phyloP scores from a whole-genome alignment of 768 basidiomycete genomes.

The Megacollybia marginata region DNA sequence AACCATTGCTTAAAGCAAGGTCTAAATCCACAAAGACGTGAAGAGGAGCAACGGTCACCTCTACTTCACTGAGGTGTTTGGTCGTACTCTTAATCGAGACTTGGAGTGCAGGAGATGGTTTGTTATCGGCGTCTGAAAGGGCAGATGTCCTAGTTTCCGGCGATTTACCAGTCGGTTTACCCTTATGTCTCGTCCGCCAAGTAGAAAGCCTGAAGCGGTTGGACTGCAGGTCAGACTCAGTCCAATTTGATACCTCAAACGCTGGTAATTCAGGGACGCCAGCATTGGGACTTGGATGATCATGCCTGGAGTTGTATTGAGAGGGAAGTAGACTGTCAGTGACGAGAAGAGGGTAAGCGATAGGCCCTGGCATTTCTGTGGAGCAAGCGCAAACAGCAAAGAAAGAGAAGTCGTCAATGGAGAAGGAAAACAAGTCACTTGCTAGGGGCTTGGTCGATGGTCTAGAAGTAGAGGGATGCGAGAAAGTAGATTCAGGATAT shows the following conservation, averaged over 20 bases:
- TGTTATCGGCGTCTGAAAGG: neutral
- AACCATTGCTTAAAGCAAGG: conserved; percentile 28
- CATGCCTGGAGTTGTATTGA: conserved; percentile 44
- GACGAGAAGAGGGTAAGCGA: conserved; percentile 62
- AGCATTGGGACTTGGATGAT: conserved; percentile 28
- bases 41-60: conserved; percentile 49
- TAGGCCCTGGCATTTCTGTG: conserved; percentile 13
- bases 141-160: too few species aligned
- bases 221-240: conserved; percentile 27
- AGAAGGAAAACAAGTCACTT: conserved; percentile 16
- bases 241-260: conserved; percentile 60
- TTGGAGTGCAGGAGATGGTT: conserved; percentile 5
- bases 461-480: conserved; percentile 4
- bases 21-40: conserved; percentile 74
- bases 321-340: conserved; percentile 59
- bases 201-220: conserved; percentile 48
- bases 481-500: conserved; percentile 15
- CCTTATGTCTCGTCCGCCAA: conserved; percentile 49
- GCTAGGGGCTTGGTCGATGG: neutral
- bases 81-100: conserved; percentile 6
- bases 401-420: conserved; percentile 47
- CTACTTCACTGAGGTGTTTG: conserved; percentile 20
- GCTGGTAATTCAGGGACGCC: conserved; percentile 11
- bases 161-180: conserved; percentile 11
- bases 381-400: conserved; percentile 38